Conservation (phyloP, 2,329 filamentous ascomycete species). For the Coniochaeta pulveracea region DNA sequence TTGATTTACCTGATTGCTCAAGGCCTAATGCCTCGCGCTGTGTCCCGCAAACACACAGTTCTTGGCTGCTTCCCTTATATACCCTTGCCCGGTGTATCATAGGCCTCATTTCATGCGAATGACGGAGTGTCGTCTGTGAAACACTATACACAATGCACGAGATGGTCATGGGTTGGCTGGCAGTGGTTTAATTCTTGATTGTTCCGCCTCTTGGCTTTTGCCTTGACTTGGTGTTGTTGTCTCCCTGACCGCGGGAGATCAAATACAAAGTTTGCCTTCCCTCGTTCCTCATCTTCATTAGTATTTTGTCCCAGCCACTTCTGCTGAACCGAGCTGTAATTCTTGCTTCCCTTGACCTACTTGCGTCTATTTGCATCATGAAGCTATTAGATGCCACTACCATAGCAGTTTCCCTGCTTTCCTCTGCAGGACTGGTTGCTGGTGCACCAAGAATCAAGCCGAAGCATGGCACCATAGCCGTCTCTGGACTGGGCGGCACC, state of each 20-base stretch:
- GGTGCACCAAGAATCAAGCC: slow-evolving; percentile 17
- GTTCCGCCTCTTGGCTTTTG: slow-evolving; percentile 1
- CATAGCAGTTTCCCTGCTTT: slow-evolving; percentile 19
- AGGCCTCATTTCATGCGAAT: slow-evolving; percentile 4
- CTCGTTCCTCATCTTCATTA: too few relatives aligned
- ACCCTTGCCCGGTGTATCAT: slow-evolving; percentile 5
- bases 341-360: slow-evolving; percentile 6
- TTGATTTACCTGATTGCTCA: slow-evolving; percentile 1
- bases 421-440: slow-evolving; percentile 16
- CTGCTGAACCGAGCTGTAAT: too few relatives aligned
- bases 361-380: slow-evolving; percentile 15
- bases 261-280: too few relatives aligned
- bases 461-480: slow-evolving; percentile 9
- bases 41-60: slow-evolving; percentile 2
- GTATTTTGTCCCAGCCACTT: too few relatives aligned
- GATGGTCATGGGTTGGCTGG: slow-evolving; percentile 6
- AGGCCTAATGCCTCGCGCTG: slow-evolving; percentile 1
- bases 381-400: slow-evolving; percentile 22
- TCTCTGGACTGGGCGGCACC: slow-evolving; percentile 25
- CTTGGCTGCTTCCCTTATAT: slow-evolving; percentile 4
- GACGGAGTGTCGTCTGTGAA: slow-evolving; percentile 8
- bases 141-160: slow-evolving; percentile 7
- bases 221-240: not conserved
- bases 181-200: slow-evolving; percentile 4
- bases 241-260: too few relatives aligned